These are phyloP conservation scores for Anthoceros angustus DNA, from an alignment of 225 moss, liverwort and hornwort species.

Conservation along the genomic window DNA sequence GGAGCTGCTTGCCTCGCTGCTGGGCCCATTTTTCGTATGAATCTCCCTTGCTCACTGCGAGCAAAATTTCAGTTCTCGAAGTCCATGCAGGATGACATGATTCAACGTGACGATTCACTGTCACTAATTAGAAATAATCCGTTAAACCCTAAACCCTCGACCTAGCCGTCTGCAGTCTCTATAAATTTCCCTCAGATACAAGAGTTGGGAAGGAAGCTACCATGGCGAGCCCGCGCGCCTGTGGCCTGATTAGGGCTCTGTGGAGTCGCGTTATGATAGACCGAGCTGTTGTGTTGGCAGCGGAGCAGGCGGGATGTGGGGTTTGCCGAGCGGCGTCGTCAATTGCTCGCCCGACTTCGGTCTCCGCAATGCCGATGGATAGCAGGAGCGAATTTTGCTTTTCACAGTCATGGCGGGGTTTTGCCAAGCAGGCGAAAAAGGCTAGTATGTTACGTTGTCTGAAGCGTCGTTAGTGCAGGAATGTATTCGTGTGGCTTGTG, in stretches of 20 bases:
- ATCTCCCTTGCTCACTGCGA: no score
- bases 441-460: neutral
- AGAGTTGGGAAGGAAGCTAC: neutral
- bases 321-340: neutral
- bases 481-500: neutral
- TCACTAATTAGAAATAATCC: no score
- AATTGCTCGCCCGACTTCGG: neutral
- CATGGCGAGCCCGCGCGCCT: neutral
- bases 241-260: neutral
- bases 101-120: no score
- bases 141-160: neutral
- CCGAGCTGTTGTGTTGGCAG: neutral
- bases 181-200: neutral
- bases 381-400: no score
- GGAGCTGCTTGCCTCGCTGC: neutral
- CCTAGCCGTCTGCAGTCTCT: neutral
- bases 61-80: no score
- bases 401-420: neutral
- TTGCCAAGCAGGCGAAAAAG: conserved; percentile 4
- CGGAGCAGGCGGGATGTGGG: neutral
- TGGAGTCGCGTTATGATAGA: neutral
- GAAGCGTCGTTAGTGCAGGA: neutral
- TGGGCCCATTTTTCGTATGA: neutral
- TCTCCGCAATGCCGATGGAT: no score
- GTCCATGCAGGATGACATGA: no score